Conservation (phyloP, 306 rosid genomes). For the Begonia fuchsioides region DNA sequence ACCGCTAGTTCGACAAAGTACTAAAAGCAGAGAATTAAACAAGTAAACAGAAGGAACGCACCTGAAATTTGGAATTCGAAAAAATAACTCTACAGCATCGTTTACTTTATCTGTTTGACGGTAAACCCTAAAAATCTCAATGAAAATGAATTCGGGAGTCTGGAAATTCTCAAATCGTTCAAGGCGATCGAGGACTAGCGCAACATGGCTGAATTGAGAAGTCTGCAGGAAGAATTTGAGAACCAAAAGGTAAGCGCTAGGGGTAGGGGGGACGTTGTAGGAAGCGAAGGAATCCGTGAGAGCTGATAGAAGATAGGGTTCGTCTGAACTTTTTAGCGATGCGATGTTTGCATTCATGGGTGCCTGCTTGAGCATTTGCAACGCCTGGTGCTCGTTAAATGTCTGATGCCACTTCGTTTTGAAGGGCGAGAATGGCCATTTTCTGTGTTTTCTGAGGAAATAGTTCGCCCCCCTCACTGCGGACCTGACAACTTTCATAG, state of each 20-base stretch:
- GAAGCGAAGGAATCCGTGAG: constrained; percentile 44
- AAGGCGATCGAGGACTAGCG: constrained; percentile 36
- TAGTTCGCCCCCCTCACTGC: constrained; percentile 33
- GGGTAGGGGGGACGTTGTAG: constrained; percentile 44
- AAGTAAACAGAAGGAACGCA: constrained; percentile 53
- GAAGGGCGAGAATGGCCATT: constrained; percentile 60
- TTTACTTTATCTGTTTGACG: constrained; percentile 18
- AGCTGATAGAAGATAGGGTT: constrained; percentile 41
- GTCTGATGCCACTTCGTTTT: constrained; percentile 55
- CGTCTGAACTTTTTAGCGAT: constrained; percentile 7
- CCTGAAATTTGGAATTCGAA: constrained; percentile 51
- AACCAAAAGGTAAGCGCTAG: constrained; percentile 52
- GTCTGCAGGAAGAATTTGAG: constrained; percentile 30
- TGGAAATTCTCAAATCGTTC: constrained; percentile 36
- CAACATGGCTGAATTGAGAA: constrained; percentile 31
- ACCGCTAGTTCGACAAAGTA: constrained; percentile 40
- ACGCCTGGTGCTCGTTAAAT: constrained; percentile 46
- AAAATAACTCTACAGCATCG: constrained; percentile 50
- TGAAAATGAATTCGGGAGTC: constrained; percentile 39
- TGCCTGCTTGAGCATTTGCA: constrained; percentile 31
- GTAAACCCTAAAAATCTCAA: constrained; percentile 29
- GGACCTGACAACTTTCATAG: constrained; percentile 30
- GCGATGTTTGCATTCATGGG: not conserved
- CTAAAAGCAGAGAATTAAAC: constrained; percentile 40
- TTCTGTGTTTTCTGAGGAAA: constrained; percentile 63